Percentiles rank a stretch among this genome's conserved stretches.
Conservation (phyloP, 768 basidiomycete species). For the Boletus rubropictus region DNA sequence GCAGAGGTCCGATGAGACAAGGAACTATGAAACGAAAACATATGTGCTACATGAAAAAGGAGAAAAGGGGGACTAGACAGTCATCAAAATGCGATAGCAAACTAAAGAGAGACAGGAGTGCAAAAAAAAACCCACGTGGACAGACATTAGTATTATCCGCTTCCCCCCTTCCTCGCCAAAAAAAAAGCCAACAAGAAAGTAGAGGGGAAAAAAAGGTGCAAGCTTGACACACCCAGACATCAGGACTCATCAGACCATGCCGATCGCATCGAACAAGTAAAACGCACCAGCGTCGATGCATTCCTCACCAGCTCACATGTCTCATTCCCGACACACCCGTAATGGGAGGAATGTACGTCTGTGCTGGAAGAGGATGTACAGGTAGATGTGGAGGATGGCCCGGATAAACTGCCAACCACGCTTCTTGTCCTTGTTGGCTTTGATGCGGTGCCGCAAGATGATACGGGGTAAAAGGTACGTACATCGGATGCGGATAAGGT, state of each 20-base stretch:
- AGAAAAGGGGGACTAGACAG: neutral
- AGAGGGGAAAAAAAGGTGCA: neutral
- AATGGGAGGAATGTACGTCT: slow-evolving; percentile 10
- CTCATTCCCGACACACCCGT: slow-evolving; percentile 24
- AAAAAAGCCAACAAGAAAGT: slow-evolving; percentile 14
- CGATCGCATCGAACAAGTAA: neutral
- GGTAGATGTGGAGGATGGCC: slow-evolving; percentile 13
- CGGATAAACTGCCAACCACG: slow-evolving; percentile 24
- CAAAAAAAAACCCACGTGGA: slow-evolving; percentile 1
- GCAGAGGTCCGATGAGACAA: neutral
- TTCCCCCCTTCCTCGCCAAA: slow-evolving; percentile 7
- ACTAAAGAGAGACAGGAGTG: neutral
- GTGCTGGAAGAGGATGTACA: slow-evolving; percentile 15
- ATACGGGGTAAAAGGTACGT: slow-evolving; percentile 21
- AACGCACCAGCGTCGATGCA: slow-evolving; percentile 7
- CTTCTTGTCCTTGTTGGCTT: slow-evolving; percentile 11
- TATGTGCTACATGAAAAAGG: slow-evolving; percentile 1
- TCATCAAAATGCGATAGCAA: neutral
- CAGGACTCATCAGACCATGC: neutral
- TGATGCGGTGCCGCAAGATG: slow-evolving; percentile 12
- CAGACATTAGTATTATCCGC: slow-evolving; percentile 19
- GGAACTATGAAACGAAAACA: neutral
- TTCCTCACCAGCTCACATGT: slow-evolving; percentile 22
- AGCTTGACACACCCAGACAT: neutral
- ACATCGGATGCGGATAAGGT: slow-evolving; percentile 17